Evolutionary conservation across 78 protist species (phyloP), one percentile per base, ranked within the genome.

Genomic region (Mantamonas sphyraenae): DNA sequence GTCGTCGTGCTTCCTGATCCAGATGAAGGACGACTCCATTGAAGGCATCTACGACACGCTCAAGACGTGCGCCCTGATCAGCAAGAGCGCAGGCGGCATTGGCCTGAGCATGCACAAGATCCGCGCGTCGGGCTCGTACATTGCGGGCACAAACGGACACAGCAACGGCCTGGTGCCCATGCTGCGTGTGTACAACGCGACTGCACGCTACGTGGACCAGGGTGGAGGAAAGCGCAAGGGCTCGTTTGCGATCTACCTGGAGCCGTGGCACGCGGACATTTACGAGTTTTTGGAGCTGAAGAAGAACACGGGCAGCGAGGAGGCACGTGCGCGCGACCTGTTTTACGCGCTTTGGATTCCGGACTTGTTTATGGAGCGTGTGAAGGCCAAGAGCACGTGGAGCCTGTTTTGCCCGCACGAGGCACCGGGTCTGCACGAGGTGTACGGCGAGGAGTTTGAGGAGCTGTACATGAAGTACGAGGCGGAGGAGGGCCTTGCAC

Each of bases 261-360:
- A 96, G 79, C 99, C 99, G 50, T 96, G 99, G 99, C 99, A 96
- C 77, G 87, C 97, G 0, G 99, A 96, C 58, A 64, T 96, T 34
- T 75, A 83, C 30, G 95, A 85, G 37, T 96, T 94, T 61, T 26
- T 94, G 14, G 89, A 86, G 17, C 79, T 93, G 19, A 64, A 68
- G 63, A 84, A 85, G 85, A 90, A 90, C 76, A 77, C 78, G 39
- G 97, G 97, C 53, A 73, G 66, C 24, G 97, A 93, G 30, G 97
- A 93, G 65, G 37, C 51, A 17, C 57, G 68, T 19, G 97, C 97
- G 14, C 80, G 99, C 20, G 99, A 96, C 70, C 87, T 96, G 24
- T 96, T 96, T 86, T 90, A 83, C 70, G 99, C 93, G 30, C 89
- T 96, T 20, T 96, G 99, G 99, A 75, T 96, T 20, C 86, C 96